Conservation (phyloP, 345 rosid genomes). For the Leavenworthia alabamica region DNA sequence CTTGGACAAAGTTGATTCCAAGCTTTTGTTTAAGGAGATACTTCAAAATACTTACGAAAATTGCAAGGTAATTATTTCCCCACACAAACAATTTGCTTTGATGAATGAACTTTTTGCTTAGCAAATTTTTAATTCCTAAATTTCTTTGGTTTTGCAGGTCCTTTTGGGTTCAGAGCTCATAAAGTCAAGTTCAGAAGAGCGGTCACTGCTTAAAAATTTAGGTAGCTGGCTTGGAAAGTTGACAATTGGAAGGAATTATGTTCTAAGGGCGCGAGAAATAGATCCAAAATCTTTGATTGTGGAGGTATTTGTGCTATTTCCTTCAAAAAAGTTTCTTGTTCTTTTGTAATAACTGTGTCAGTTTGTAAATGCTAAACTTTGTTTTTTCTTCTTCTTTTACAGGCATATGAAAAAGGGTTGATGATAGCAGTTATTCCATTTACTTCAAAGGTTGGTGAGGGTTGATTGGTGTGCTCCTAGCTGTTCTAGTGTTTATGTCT, state of each 20-base stretch:
- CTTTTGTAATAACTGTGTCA: neutral
- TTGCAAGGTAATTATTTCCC: conserved; percentile 65
- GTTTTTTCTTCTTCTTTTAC: conserved; percentile 10
- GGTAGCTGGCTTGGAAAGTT: conserved; percentile 99
- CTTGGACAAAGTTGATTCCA: conserved; percentile 77
- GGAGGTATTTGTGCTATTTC: conserved; percentile 47
- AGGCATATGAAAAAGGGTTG: conserved; percentile 98
- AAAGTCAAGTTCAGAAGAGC: conserved; percentile 95
- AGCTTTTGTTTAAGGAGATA: conserved; percentile 76
- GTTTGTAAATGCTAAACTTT: neutral
- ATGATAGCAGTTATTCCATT: conserved; percentile 99
- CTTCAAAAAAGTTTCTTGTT: neutral
- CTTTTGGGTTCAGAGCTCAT: conserved; percentile 95
- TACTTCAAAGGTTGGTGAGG: conserved; percentile 77
- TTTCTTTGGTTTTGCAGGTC: conserved; percentile 47
- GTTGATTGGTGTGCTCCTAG: neutral
- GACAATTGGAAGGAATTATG: conserved; percentile 94
- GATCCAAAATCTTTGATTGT: conserved; percentile 97
- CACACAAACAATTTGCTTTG: neutral
- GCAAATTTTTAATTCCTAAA: neutral
- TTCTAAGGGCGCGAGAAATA: conserved; percentile 86
- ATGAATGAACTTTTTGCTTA: neutral
- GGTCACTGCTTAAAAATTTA: conserved; percentile 87
- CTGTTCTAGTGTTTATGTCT: neutral
- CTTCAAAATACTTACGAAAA: conserved; percentile 87